Evolutionary conservation across 1,284 basidiomycete species (phyloP), one percentile per base, ranked within the genome.

Genomic region (Pterulicium gracile): DNA sequence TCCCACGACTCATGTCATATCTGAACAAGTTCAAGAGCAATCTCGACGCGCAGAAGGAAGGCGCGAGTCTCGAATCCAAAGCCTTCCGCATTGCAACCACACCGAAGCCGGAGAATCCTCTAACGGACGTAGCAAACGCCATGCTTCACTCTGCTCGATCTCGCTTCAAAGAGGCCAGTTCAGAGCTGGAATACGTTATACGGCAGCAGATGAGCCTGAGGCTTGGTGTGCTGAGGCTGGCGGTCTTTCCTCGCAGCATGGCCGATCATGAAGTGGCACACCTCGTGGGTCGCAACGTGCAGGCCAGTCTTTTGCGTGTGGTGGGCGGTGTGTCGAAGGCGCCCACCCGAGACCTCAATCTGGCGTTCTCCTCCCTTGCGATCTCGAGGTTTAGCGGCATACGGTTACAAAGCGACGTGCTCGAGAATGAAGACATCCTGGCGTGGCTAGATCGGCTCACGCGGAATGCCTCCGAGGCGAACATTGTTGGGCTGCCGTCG

Each of bases 111-210:
- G 80, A 81, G 52, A 85, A 86, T 57, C 75, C 87, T 3, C 69
- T 90, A 2, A 88, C 88, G 1, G 79, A 85, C 5, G 84, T 92
- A 24, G 87, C 89, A 0, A 79, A 86, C 47, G 87, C 86, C 13
- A 87, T 92, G 74, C 63, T 92, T 24, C 72, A 79, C 46, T 83
- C 85, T 0, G 85, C 88, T 20, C 69, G 79, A 45, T 76, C 68
- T 44, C 74, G 75, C 39, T 72, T 84, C 58, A 77, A 75, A 53
- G 82, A 85, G 61, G 61, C 66, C 7, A 70, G 65, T 1, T 7
- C 36, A 7, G 36, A 18, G 15, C 62, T 84, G 7, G 72, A 73
- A 3, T 80, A 81, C 54, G 63, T 73, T 20, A 76, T 89, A 49
- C 67, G 68, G 40, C 87, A 90, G 56, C 72, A 79, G 49, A 80